These are phyloP conservation scores for Dentipellis fragilis DNA, from an alignment of 768 basidiomycete species.

Conservation along the genomic window DNA sequence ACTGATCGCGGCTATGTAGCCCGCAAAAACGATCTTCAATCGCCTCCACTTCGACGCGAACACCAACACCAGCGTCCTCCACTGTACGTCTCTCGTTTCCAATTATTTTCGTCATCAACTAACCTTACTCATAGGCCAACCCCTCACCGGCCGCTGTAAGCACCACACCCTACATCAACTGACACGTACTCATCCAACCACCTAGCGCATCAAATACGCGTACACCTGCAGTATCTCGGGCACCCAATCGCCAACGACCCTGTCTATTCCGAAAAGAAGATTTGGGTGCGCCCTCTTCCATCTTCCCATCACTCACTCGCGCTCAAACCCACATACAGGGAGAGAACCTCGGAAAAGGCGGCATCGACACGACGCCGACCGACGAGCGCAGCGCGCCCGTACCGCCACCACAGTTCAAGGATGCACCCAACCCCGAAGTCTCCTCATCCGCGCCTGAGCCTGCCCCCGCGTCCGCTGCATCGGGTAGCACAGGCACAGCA, in stretches of 20 bases:
- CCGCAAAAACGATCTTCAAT: conserved; percentile 83
- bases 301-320: background rate
- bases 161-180: conserved; percentile 6
- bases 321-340: conserved; percentile 35
- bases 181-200: background rate
- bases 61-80: conserved; percentile 79
- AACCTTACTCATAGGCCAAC: conserved; percentile 45
- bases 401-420: conserved; percentile 29
- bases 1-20: conserved; percentile 29
- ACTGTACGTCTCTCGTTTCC: conserved; percentile 41
- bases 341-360: conserved; percentile 60
- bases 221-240: conserved; percentile 92
- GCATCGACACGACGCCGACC: conserved; percentile 67
- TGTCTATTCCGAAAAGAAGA: conserved; percentile 72
- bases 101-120: background rate
- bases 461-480: background rate
- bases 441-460: background rate
- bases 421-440: background rate
- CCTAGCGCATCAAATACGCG: conserved; percentile 91
- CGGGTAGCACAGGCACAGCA: background rate
- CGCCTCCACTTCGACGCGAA: conserved; percentile 69
- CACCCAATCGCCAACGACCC: conserved; percentile 94
- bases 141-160: conserved; percentile 89
- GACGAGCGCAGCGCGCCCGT: conserved; percentile 54
- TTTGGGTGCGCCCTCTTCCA: conserved; percentile 47